Conservation (phyloP, 139 green algal genomes). For the Choricystis sp. region DNA sequence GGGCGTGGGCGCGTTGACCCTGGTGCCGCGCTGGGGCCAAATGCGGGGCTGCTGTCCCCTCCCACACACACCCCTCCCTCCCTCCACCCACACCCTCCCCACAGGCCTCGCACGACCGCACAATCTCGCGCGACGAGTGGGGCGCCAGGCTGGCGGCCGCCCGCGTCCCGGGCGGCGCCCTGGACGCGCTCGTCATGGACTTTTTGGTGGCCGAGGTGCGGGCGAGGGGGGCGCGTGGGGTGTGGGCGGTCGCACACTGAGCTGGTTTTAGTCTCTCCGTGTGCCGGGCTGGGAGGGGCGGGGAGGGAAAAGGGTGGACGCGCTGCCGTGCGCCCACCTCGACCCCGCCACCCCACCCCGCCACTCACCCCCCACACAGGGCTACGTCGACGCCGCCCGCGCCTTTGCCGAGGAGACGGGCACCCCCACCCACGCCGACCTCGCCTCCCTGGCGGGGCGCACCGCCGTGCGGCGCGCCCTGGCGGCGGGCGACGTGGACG, state of each 20-base stretch:
- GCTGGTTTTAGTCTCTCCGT: conserved; percentile 1
- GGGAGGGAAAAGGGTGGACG: not conserved
- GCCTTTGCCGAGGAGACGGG: conserved; percentile 72
- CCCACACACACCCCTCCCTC: no score
- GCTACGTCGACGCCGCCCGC: conserved; percentile 79
- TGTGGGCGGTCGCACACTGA: not conserved
- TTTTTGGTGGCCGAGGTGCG: conserved; percentile 89
- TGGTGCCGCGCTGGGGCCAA: no score
- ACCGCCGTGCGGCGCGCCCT: conserved; percentile 78
- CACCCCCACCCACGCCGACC: conserved; percentile 48
- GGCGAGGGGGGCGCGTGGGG: not conserved
- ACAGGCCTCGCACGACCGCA: conserved; percentile 14
- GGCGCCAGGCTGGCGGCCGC: conserved; percentile 49
- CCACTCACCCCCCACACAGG: conserved; percentile 29
- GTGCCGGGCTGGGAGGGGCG: not conserved
- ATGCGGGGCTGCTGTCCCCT: no score
- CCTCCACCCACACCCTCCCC: no score
- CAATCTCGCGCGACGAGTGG: conserved; percentile 44
- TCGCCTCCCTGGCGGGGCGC: conserved; percentile 65
- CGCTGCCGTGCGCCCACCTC: not conserved
- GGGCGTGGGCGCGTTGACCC: no score
- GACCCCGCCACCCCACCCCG: not conserved
- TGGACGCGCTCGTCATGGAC: conserved; percentile 93
- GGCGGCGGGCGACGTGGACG: conserved; percentile 57
- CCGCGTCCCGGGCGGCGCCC: conserved; percentile 63